Conservation (phyloP, 2,329 filamentous ascomycete species). For the Beauveria pseudobassiana region DNA sequence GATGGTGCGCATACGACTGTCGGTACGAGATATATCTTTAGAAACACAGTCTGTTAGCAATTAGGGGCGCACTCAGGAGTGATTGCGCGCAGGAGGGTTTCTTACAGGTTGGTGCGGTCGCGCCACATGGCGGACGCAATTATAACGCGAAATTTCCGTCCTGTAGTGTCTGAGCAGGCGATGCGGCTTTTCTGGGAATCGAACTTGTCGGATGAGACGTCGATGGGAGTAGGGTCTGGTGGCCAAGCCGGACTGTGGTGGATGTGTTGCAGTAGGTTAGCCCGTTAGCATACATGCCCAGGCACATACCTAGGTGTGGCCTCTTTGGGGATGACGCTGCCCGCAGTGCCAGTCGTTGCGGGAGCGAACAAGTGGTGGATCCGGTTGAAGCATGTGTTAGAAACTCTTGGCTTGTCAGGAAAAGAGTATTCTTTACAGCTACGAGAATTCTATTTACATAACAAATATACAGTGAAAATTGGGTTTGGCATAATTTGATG, state of each 20-base stretch:
- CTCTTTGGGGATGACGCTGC: constrained; percentile 9
- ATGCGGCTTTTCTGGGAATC: neutral
- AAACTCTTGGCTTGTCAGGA: neutral
- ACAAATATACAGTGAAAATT: too few relatives aligned
- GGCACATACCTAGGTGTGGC: neutral
- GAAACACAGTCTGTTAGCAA: constrained; percentile 18
- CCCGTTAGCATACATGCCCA: too few relatives aligned
- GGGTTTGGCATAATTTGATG: too few relatives aligned
- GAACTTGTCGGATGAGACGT: neutral
- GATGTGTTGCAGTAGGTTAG: neutral
- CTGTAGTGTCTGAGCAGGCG: neutral
- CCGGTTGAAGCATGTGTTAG: neutral
- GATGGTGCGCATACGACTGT: constrained; percentile 95
- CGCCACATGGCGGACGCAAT: constrained; percentile 80
- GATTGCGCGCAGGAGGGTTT: neutral
- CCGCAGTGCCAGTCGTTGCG: neutral
- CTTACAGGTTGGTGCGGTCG: constrained; percentile 96
- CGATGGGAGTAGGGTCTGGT: neutral
- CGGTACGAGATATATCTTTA: constrained; percentile 94
- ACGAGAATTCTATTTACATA: neutral
- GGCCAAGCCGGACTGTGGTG: neutral
- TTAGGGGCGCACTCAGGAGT: neutral
- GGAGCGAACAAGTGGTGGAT: neutral
- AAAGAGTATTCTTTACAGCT: neutral
- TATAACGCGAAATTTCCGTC: neutral